Evolutionary conservation across 768 basidiomycete species (phyloP), one percentile per base, ranked within the genome.

Genomic region (Tephrocybe sp.): DNA sequence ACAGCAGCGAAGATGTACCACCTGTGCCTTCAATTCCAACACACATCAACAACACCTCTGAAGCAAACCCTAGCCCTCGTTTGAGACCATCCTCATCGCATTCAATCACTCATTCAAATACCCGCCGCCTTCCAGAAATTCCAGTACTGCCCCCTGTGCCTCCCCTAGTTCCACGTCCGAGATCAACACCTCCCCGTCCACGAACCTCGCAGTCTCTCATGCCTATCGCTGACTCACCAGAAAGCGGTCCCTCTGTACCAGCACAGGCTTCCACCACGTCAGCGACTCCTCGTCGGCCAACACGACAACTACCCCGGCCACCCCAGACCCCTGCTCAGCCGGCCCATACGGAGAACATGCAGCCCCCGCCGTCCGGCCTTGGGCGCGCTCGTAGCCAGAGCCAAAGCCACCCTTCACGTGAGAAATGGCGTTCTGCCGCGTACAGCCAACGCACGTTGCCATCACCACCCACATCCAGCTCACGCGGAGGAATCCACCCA

Each of bases 361-460:
- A 39, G 25, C 18, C 13, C 7, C 27, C 27, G 8, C 27, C 27
- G 8, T 3, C n/a, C 7, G 36, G 43, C 36, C 57, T 48, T 47
- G 56, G 46, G 19, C 46, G 46, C 8, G 42, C 54, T 7, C 65
- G 55, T 22, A 56, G 56, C 30, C 53, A 37, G 23, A 60, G 55
- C 41, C 58, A 47, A 12, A 54, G 49, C 47, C 50, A 34, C 24
- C 16, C 38, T 3, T 16, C 18, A 10, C 39, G 4, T 49, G 58
- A 34, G 57, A 53, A 54, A 63, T 50, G 55, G 46, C 60, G 60
- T 16, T 37, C 57, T 5, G 30, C 27, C 16, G 6, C 44, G 8
- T 68, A 67, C 15, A 44, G 56, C 34, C 65, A 68, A 25, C 71
- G 76, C 44, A 68, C 67, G 19, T 55, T 78, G 3, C 77, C 77